These are phyloP conservation scores for Trametes cubensis DNA, from an alignment of 768 basidiomycete genomes.

Conservation along the genomic window DNA sequence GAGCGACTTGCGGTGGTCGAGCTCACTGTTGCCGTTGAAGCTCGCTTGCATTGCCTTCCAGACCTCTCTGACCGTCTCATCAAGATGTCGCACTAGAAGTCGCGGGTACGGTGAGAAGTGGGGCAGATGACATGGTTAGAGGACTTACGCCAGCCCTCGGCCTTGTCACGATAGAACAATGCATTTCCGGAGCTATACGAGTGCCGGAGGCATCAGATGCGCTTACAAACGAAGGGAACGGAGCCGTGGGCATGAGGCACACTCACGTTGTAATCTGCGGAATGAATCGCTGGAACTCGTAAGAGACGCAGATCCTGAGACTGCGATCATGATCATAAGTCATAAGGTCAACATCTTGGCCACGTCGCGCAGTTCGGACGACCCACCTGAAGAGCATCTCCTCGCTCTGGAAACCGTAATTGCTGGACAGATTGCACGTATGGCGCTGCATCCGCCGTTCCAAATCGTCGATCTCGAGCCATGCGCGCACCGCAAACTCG, in stretches of 20 bases:
- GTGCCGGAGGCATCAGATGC: background rate
- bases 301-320: constrained; percentile 17
- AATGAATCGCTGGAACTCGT: constrained; percentile 22
- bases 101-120: background rate
- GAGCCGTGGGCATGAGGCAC: background rate
- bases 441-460: constrained; percentile 16
- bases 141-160: constrained; percentile 19
- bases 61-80: background rate
- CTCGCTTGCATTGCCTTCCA: background rate
- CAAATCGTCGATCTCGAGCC: constrained; percentile 23
- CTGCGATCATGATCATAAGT: background rate
- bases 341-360: background rate
- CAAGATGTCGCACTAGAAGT: background rate
- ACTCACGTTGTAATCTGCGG: constrained; percentile 24
- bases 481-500: constrained; percentile 19
- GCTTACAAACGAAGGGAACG: background rate
- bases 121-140: too few species aligned
- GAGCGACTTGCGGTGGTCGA: constrained; percentile 22
- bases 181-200: constrained; percentile 4
- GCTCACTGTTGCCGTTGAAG: background rate
- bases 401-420: constrained; percentile 16
- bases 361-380: background rate
- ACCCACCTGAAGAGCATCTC: constrained; percentile 22
- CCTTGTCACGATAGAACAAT: constrained; percentile 23
- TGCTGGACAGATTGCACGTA: constrained; percentile 13